Percentiles rank a stretch among this genome's conserved stretches.
Conservation (phyloP, 2,329 filamentous ascomycete genomes). For the Xylariales sp. region DNA sequence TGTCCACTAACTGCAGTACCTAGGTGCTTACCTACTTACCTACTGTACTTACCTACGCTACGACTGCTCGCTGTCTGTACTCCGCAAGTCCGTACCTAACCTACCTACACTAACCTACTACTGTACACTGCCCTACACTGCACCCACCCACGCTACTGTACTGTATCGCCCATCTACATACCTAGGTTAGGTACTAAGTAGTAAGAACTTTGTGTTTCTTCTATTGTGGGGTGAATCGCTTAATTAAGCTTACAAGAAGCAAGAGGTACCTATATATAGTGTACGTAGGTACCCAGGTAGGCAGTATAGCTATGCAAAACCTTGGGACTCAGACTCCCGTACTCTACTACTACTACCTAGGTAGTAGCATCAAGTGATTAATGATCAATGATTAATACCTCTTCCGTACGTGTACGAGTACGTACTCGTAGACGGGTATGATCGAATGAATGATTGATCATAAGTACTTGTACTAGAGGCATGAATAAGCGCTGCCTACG, state of each 20-base stretch:
- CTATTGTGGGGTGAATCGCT: conserved; percentile 19
- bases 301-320: not conserved
- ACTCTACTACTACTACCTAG: not conserved
- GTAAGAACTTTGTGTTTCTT: conserved; percentile 1
- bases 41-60: not conserved
- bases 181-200: not conserved
- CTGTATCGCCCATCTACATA: conserved; percentile 4
- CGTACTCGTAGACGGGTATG: too few relatives aligned
- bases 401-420: too few relatives aligned
- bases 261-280: too few relatives aligned
- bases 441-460: too few relatives aligned
- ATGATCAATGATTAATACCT: not conserved
- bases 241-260: conserved; percentile 30
- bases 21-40: not conserved
- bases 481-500: too few relatives aligned
- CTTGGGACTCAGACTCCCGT: not conserved
- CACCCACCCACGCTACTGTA: not conserved
- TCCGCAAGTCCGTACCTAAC: conserved; percentile 10
- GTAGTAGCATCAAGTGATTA: not conserved
- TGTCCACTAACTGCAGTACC: not conserved
- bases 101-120: not conserved
- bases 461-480: too few relatives aligned
- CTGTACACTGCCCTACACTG: not conserved
- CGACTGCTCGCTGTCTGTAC: not conserved
- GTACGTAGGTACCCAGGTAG: too few relatives aligned